These are phyloP conservation scores for Cryptococcus jaspeensis DNA, from an alignment of 1,284 basidiomycete species.

Conservation along the genomic window DNA sequence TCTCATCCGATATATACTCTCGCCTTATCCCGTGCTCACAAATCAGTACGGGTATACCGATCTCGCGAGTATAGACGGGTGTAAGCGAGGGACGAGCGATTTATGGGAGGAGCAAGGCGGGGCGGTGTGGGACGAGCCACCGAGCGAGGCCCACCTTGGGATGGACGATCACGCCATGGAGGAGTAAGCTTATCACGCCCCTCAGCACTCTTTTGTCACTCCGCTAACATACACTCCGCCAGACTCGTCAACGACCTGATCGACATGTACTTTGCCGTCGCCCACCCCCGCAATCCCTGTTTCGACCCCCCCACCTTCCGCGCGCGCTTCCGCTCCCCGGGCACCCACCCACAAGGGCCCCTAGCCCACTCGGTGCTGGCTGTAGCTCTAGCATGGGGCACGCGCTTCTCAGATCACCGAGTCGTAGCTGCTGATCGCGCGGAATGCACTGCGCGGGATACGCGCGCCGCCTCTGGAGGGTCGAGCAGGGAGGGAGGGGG, in stretches of 20 bases:
- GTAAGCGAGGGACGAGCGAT: conserved; percentile 25
- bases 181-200: conserved; percentile 31
- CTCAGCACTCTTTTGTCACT: background rate
- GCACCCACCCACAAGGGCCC: conserved; percentile 46
- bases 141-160: conserved; percentile 31
- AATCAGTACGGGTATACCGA: conserved; percentile 44
- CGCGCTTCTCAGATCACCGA: conserved; percentile 85
- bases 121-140: conserved; percentile 35
- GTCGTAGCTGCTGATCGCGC: conserved; percentile 73
- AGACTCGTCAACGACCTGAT: conserved; percentile 84
- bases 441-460: conserved; percentile 48
- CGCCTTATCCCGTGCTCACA: conserved; percentile 36
- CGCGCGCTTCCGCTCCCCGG: conserved; percentile 47
- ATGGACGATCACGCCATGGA: conserved; percentile 25
- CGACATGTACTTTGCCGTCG: conserved; percentile 70
- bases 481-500: too few species aligned
- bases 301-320: conserved; percentile 75
- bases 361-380: conserved; percentile 74
- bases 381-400: conserved; percentile 86
- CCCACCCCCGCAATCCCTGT: conserved; percentile 75
- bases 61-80: conserved; percentile 27
- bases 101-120: conserved; percentile 43
- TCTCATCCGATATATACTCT: conserved; percentile 46
- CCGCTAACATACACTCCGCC: too few species aligned
- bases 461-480: background rate